Percentiles rank a stretch among this genome's conserved stretches.
phyloP scores from a whole-genome alignment of 108 stramenopile genomes.

The Chaetoceros tenuissimus region DNA sequence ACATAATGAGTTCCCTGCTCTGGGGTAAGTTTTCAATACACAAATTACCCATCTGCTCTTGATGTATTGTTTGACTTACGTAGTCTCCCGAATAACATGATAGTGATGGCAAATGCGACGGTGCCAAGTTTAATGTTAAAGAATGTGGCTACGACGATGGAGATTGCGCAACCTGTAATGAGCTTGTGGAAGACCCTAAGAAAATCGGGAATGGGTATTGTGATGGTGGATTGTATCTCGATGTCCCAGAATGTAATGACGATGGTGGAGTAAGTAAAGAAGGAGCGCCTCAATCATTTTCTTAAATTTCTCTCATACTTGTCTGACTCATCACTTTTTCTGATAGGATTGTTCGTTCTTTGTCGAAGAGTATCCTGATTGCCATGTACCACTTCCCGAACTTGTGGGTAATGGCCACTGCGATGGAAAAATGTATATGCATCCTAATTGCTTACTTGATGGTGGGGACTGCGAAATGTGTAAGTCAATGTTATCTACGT shows the following conservation, averaged over 20 bases:
- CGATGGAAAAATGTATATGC: constrained; percentile 1
- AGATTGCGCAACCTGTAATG: neutral
- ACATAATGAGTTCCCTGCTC: neutral
- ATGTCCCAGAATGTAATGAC: neutral
- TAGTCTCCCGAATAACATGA: too few relatives aligned
- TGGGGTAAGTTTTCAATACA: too few relatives aligned
- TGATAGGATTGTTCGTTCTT: neutral
- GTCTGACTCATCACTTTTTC: too few relatives aligned
- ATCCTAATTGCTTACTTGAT: neutral
- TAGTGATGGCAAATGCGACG: neutral
- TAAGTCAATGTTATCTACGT: too few relatives aligned
- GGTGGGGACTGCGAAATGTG: neutral
- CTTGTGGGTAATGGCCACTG: constrained; percentile 1
- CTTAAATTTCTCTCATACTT: too few relatives aligned
- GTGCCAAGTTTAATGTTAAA: neutral
- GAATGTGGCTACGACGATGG: neutral
- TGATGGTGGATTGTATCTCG: constrained; percentile 3
- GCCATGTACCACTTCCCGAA: neutral
- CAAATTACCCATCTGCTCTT: too few relatives aligned
- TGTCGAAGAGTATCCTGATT: constrained; percentile 2
- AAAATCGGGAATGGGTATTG: constrained; percentile 1
- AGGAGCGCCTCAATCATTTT: too few relatives aligned
- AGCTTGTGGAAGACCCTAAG: neutral
- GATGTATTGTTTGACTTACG: too few relatives aligned
- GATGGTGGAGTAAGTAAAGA: too few relatives aligned